phyloP scores from a whole-genome alignment of 345 rosid species.

The Gossypium sturtianum region DNA sequence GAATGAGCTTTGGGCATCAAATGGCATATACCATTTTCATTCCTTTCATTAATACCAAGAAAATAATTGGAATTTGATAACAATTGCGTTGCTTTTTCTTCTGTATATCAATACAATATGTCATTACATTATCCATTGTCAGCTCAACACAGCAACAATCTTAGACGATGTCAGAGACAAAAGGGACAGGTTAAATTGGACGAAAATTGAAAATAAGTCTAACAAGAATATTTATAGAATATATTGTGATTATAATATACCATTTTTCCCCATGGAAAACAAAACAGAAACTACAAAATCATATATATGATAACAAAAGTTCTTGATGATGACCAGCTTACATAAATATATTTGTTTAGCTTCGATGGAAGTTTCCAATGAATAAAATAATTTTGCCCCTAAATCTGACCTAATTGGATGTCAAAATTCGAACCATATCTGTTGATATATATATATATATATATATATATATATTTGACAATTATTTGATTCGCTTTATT shows the following conservation, averaged over 20 bases:
- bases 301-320: background rate
- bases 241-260: background rate
- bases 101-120: too few species aligned
- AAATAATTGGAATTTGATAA: background rate
- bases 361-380: too few species aligned
- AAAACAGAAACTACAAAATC: background rate
- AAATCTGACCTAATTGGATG: too few species aligned
- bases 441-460: too few species aligned
- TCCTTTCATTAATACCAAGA: background rate
- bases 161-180: background rate
- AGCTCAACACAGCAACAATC: background rate
- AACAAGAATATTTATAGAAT: background rate
- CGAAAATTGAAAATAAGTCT: too few species aligned
- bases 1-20: background rate
- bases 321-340: background rate
- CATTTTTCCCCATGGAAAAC: background rate
- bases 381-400: too few species aligned
- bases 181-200: background rate
- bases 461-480: too few species aligned
- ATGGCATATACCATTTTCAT: constrained; percentile 1
- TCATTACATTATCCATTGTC: background rate
- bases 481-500: too few species aligned
- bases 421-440: too few species aligned
- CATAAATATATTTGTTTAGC: too few species aligned
- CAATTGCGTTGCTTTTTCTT: background rate